Conservation (phyloP, 2,329 filamentous ascomycete species). For the Hymenoscyphus salicellus region DNA sequence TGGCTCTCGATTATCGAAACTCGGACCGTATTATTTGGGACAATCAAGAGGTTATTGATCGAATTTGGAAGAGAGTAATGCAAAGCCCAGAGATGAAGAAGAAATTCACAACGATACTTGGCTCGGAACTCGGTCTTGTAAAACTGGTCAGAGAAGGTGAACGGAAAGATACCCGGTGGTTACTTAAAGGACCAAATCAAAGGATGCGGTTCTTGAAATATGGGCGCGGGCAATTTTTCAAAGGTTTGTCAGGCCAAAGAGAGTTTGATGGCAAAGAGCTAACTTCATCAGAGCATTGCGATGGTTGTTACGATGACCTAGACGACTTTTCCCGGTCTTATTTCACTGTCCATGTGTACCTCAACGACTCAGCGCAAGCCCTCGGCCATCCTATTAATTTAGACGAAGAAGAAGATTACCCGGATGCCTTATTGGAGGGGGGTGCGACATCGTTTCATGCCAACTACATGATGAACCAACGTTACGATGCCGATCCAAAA, state of each 20-base stretch:
- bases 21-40: conserved; percentile 77
- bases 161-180: neutral
- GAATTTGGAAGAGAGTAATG: conserved; percentile 60
- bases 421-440: conserved; percentile 36
- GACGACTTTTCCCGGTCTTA: conserved; percentile 33
- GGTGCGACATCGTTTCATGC: conserved; percentile 57
- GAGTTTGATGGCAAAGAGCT: conserved; percentile 9
- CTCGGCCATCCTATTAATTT: conserved; percentile 30
- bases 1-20: conserved; percentile 58
- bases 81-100: conserved; percentile 44
- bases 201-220: conserved; percentile 75
- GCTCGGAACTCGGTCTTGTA: neutral
- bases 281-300: conserved; percentile 56
- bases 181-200: conserved; percentile 57
- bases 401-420: conserved; percentile 9
- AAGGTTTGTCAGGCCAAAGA: conserved; percentile 34
- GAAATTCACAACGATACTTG: conserved; percentile 33
- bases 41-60: conserved; percentile 55
- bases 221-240: conserved; percentile 68
- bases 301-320: conserved; percentile 55
- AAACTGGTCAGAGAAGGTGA: neutral
- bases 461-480: conserved; percentile 38
- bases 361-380: conserved; percentile 48
- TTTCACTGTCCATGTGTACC: conserved; percentile 56
- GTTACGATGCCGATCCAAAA: conserved; percentile 54